Evolutionary conservation across 164 flowering plant genomes (phyloP).

Genomic region (Pachysandra terminalis): DNA sequence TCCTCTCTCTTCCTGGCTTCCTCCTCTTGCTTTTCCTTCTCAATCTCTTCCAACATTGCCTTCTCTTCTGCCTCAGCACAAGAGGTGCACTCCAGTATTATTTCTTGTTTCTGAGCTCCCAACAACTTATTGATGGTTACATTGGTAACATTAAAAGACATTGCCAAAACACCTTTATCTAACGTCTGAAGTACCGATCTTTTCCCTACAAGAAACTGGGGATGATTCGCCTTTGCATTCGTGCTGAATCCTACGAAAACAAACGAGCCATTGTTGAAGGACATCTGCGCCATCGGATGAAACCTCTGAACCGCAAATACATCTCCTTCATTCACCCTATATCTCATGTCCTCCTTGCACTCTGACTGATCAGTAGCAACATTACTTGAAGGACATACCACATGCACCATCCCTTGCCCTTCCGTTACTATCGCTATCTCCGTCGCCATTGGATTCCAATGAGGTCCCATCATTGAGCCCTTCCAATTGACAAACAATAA

Average conservation of each 20-base stretch:
- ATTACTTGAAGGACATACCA: constrained; percentile 59
- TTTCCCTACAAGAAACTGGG: constrained; percentile 75
- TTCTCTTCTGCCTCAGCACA: constrained; percentile 81
- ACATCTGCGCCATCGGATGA: constrained; percentile 83
- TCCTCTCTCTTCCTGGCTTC: constrained; percentile 13
- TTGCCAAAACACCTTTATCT: constrained; percentile 40
- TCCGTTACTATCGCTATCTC: constrained; percentile 62
- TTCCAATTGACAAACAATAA: no score
- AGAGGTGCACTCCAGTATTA: constrained; percentile 64
- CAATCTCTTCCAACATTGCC: constrained; percentile 45
- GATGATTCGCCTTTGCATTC: constrained; percentile 45
- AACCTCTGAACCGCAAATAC: constrained; percentile 64
- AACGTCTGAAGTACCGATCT: constrained; percentile 51
- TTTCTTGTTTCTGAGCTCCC: constrained; percentile 38
- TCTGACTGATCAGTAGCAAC: no score
- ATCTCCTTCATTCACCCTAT: constrained; percentile 71
- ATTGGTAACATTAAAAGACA: constrained; percentile 46
- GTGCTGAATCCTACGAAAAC: constrained; percentile 87
- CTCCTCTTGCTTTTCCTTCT: constrained; percentile 24
- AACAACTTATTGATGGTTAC: constrained; percentile 36
- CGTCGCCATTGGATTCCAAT: constrained; percentile 85
- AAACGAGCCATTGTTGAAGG: constrained; percentile 67
- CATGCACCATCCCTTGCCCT: constrained; percentile 71
- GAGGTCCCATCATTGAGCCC: constrained; percentile 97
- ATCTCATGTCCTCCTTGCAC: constrained; percentile 53